Base-by-base conservation (phyloP, 2,329 filamentous ascomycete species). In the Colletotrichum trifolii region DNA sequence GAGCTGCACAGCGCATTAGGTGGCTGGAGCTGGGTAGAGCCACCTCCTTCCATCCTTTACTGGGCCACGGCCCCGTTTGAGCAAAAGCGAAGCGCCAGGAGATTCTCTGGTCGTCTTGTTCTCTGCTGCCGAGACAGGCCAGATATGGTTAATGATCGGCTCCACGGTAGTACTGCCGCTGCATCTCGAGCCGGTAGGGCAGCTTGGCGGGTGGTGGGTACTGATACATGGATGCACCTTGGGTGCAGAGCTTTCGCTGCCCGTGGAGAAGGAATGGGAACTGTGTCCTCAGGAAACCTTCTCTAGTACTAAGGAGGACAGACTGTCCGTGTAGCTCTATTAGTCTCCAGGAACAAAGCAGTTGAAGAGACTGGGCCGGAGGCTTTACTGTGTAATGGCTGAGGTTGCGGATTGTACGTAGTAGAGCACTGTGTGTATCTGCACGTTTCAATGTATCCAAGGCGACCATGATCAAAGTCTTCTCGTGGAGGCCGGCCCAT, bases 61-160 rank as follows among this genome's bases (percentile, higher is more conserved):
- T 57, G 39, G 12, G 13, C 36, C 38, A 50, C 45, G 46, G 38
- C 47, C 42, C 40, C 52, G 42, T 62, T 58, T 50, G 50, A 46
- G 46, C 39, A 57, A 42, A 15, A 36, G 50, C 45, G 57, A 61
- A 61, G 45, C 57, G 46, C 57, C 15, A 40, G 47, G 42, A 49
- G 48, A 49, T 48, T 55, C 25, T 25, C 25, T 25, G 25, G 25
- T 25, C 25, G 25, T 25, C 25, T 25, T 25, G 25, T 25, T 25
- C 4, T 4, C 25, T 25, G 25, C 55, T 61, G 12, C 62, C 57
- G 50, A 65, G 34, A 54, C 6, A 33, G 46, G 36, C 63, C 58
- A 63, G 45, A 57, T 65, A 46, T 57, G 52, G 58, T 56, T 63
- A 65, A 47, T 63, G 47, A 63, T 65, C 63, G 47, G 63, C 63